Evolutionary conservation across 2,329 filamentous ascomycete species (phyloP), one percentile per base, ranked within the genome.

Genomic region (Ophiosphaerella herpotricha): DNA sequence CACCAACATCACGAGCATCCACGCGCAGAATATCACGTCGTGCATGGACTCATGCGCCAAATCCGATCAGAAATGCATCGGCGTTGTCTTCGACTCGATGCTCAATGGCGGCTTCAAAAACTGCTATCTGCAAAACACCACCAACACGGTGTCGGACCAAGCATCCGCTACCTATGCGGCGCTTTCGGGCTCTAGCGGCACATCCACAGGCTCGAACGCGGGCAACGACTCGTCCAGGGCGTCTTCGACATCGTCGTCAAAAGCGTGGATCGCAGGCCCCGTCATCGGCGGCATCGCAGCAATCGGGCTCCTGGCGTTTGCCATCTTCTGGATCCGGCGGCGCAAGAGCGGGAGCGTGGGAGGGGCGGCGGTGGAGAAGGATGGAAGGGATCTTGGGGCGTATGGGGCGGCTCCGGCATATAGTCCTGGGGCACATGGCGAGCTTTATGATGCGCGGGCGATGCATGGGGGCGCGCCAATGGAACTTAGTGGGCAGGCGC

Each of bases 51-150:
- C 60, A 1, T 72, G 68, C 42, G 63, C 67, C 0, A 46, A 35
- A 12, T 58, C 44, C 35, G 47, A 63, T 12, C 41, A 64, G 1
- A 55, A 48, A 2, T 72, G 68, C 39, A 52, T 64, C 1, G 67
- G 63, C 14, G 42, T 68, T 0, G 39, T 67, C 1, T 72, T 68
- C 45, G 64, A 67, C 38, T 62, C 63, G 1, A 55, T 36, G 0
- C 54, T 72, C 5, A 21, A 43, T 1, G 48, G 50, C 35, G 68
- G 68, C 0, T 72, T 56, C 49, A 46, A 64, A 7, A 72, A 72
- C 48, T 71, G 67, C 58, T 68, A 70, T 26, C 54, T 72, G 0
- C 66, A 71, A 38, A 71, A 70, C 48, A 67, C 65, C 0, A 64
- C 64, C 4, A 54, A 41, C 9, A 55, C 63, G 1, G 51, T 64